Evolutionary conservation across 2,329 filamentous ascomycete species (phyloP).

Genomic region (Raffaelea ambrosiae): DNA sequence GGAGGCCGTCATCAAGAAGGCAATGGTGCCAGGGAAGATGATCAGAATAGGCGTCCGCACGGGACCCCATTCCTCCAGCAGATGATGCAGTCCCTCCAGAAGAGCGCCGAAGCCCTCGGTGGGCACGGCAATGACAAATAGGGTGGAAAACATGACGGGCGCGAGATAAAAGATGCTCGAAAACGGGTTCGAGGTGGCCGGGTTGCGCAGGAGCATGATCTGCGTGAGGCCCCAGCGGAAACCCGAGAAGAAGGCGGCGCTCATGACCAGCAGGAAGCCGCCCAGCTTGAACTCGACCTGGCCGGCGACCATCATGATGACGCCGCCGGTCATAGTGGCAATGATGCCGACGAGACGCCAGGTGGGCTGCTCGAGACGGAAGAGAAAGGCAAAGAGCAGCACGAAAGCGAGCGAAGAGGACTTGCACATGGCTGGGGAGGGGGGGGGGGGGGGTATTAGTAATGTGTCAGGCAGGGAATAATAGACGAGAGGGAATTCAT

Average conservation of each 20-base stretch:
- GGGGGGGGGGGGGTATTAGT: neutral
- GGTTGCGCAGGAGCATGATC: slow-evolving; percentile 86
- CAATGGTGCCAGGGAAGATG: slow-evolving; percentile 81
- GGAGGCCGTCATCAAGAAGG: slow-evolving; percentile 92
- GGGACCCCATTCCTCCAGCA: slow-evolving; percentile 61
- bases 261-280: slow-evolving; percentile 88
- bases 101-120: slow-evolving; percentile 73
- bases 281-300: slow-evolving; percentile 82
- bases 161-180: slow-evolving; percentile 97
- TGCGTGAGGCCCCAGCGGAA: slow-evolving; percentile 99
- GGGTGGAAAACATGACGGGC: slow-evolving; percentile 85
- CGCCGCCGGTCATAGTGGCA: slow-evolving; percentile 80
- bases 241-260: slow-evolving; percentile 87
- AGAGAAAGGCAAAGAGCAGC: slow-evolving; percentile 87
- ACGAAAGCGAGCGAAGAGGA: slow-evolving; percentile 94
- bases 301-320: slow-evolving; percentile 97
- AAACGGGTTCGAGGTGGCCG: slow-evolving; percentile 92
- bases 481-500: neutral
- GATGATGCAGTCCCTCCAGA: slow-evolving; percentile 51
- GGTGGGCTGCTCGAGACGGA: slow-evolving; percentile 82
- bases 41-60: slow-evolving; percentile 63
- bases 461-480: neutral
- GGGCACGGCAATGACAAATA: slow-evolving; percentile 72
- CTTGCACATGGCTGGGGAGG: slow-evolving; percentile 78
- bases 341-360: slow-evolving; percentile 83